Conservation (phyloP, 768 basidiomycete species). For the Chalciporus pseudorubinellus region DNA sequence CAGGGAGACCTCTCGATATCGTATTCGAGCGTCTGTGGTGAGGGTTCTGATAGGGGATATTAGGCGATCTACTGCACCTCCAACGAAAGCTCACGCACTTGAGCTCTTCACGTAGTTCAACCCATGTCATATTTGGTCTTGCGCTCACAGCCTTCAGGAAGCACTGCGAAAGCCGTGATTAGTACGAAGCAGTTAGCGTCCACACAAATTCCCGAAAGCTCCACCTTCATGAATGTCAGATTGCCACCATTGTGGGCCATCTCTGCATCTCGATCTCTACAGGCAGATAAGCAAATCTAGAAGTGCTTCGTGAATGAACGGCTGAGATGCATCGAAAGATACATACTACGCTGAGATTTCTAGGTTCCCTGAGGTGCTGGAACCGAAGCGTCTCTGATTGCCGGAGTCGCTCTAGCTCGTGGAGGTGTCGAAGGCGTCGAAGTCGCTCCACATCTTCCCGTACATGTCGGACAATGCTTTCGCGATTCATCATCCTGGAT, state of each 20-base stretch:
- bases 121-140: not conserved
- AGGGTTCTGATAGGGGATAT: not conserved
- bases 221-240: conserved; percentile 9
- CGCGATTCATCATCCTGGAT: too few relatives aligned
- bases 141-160: not conserved
- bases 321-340: too few relatives aligned
- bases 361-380: too few relatives aligned
- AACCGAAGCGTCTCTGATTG: too few relatives aligned
- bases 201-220: not conserved
- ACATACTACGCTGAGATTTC: too few relatives aligned
- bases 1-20: not conserved
- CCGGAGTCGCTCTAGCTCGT: too few relatives aligned
- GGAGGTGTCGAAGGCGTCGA: too few relatives aligned
- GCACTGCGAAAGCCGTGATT: not conserved
- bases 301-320: too few relatives aligned
- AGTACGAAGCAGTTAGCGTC: not conserved
- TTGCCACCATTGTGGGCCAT: not conserved
- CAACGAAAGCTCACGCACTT: not conserved
- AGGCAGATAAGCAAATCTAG: conserved; percentile 11
- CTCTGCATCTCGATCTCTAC: conserved; percentile 5
- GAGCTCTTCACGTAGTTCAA: not conserved
- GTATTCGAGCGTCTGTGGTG: not conserved
- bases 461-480: too few relatives aligned
- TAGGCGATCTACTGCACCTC: not conserved
- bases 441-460: too few relatives aligned